A percentile compares a stretch with the other conserved stretches of the same genome.
Conservation (phyloP, 176 grass and related monocot genomes). For the Dendrocalamus sinicus region DNA sequence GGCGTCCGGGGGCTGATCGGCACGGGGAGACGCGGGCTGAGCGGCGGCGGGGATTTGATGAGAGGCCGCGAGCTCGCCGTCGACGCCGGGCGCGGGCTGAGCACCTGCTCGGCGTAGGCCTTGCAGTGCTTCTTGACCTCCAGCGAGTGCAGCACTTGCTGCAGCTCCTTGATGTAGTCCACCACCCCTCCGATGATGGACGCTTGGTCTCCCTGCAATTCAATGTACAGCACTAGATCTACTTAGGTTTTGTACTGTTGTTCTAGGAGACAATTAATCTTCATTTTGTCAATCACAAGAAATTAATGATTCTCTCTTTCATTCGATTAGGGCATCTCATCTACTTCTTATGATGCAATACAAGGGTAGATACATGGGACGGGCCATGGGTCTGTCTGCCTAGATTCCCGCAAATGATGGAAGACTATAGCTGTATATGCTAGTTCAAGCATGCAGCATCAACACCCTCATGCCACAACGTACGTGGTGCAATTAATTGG, state of each 20-base stretch:
- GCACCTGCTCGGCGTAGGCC: constrained; percentile 59
- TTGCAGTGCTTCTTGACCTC: constrained; percentile 79
- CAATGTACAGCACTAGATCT: not conserved
- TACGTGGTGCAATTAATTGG: not conserved
- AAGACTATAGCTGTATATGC: not conserved
- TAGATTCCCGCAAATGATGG: not conserved
- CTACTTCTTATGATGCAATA: not conserved
- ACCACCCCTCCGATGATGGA: constrained; percentile 89
- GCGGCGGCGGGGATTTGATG: constrained; percentile 45
- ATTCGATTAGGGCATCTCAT: not conserved
- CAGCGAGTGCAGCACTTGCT: constrained; percentile 75
- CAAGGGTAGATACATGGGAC: not conserved
- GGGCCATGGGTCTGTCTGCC: not conserved
- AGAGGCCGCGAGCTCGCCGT: constrained; percentile 37
- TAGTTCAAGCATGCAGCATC: not conserved
- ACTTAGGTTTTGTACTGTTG: not conserved
- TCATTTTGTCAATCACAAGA: not conserved
- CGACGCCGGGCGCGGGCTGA: constrained; percentile 53
- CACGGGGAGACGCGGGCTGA: constrained; percentile 62
- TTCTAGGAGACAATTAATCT: not conserved
- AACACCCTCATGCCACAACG: not conserved
- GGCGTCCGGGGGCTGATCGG: constrained; percentile 75
- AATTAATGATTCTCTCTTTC: not conserved
- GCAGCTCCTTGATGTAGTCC: constrained; percentile 87
- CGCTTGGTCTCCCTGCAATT: constrained; percentile 68